Base-by-base conservation (phyloP, 164 flowering plant species). In the Akebia trifoliata region DNA sequence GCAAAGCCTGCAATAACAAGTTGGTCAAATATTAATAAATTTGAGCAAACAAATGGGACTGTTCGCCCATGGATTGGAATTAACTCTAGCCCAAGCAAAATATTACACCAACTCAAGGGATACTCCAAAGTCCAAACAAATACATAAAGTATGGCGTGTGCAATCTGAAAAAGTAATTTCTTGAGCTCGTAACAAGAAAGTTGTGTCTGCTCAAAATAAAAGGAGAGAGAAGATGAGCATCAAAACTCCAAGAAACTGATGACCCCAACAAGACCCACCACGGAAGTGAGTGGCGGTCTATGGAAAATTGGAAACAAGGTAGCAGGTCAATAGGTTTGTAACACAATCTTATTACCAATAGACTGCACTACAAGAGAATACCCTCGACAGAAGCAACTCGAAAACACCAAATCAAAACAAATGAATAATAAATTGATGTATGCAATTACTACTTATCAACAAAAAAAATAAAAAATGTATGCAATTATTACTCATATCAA, bases 1-100 rank as follows among this genome's bases (percentile, higher is more conserved):
- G 62, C 24, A 20, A 15, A 22, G 6, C 57, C 64, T 60, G 49
- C 64, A 60, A 60, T 22, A 59, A 29, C 30, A 34, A 40, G 6
- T 18, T 56, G 0, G 3, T 1, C 25, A 40, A 55, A 37, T 10
- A 8, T 14, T 8, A 43, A 6, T 8, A 20, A 44, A 44, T 15
- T 5, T 44, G 8, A 30, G 28, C 21, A 57, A 42, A 44, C 4
- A 2, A 43, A 57, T n/a, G 31, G 12, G 45, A 28, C 28, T 30
- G 20, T 9, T 4, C 2, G 39, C 8, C 7, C 10, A 31, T 30
- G 28, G 18, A 49, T n/a, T 11, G 14, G 22, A 25, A 42, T 24
- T 20, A 10, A 15, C 32, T 22, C 30, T 14, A 44, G 48, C 25
- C 28, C 48, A 44, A 44, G 26, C 48, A 20, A 44, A 44, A 20